Percentiles rank a stretch among this genome's conserved stretches.
Conservation (phyloP, 2,329 filamentous ascomycete species). For the Thelonectria olida region DNA sequence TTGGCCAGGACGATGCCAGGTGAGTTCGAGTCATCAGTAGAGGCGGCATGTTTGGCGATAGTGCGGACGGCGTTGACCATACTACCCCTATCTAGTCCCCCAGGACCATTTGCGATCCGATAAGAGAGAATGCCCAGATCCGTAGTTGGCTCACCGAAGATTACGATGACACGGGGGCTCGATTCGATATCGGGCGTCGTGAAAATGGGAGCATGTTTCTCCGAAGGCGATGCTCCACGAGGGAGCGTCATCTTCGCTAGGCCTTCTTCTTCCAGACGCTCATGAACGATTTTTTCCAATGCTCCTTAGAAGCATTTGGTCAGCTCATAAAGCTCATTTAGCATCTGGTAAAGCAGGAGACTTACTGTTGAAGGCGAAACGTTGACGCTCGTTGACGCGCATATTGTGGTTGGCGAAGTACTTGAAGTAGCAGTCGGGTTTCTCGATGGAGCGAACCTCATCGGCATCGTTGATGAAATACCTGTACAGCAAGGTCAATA, state of each 20-base stretch:
- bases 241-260: constrained; percentile 72
- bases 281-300: constrained; percentile 66
- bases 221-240: constrained; percentile 52
- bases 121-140: constrained; percentile 81
- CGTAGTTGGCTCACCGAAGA: constrained; percentile 77
- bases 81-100: constrained; percentile 77
- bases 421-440: constrained; percentile 76
- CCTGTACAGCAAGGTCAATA: constrained; percentile 51
- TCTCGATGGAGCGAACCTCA: constrained; percentile 74
- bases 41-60: constrained; percentile 50
- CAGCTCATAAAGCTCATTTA: not conserved
- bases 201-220: constrained; percentile 77
- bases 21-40: constrained; percentile 43
- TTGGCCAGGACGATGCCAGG: constrained; percentile 81
- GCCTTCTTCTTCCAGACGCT: constrained; percentile 69
- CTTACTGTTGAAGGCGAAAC: constrained; percentile 78
- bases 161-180: constrained; percentile 72
- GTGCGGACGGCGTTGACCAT: constrained; percentile 69
- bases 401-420: constrained; percentile 78
- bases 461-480: constrained; percentile 83
- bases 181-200: constrained; percentile 58
- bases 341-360: too few relatives aligned
- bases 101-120: constrained; percentile 68
- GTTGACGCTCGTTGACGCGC: constrained; percentile 80
- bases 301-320: constrained; percentile 60